Base-by-base conservation (phyloP, 768 basidiomycete genomes). In the Hygrocybe coccinea region DNA sequence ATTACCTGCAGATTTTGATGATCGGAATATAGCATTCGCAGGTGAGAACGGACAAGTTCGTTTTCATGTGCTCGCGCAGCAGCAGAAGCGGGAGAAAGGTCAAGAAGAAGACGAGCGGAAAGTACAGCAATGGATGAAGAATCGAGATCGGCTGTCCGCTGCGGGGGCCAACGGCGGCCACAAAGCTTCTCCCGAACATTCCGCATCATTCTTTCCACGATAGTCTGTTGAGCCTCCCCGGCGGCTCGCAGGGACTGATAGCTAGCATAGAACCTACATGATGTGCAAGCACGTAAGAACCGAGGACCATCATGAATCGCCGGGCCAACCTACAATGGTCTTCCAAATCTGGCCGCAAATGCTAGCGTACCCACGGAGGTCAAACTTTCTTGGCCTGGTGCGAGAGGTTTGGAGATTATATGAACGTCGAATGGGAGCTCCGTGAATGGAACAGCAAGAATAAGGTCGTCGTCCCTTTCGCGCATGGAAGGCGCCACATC, bases 51-150 rank as follows among this genome's bases (percentile, higher is more conserved):
- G 52, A 53, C 52, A 3, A 53, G 39, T 41, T 53, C 52, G 11
- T 43, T 38, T 59, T 60, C 52, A 25, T 50, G 43, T 50, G 45
- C 24, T 29, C 36, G 52, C n/a, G 57, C 57, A 15, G 17, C n/a
- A 22, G 37, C 5, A 41, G 52, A 15, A 24, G 52, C 22, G 41
- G 59, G 59, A 54, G 57, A 60, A n/a, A 60, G 57, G 56, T 60
- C 59, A 35, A 60, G 50, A 58, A 59, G 57, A 37, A 60, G 57
- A 55, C 58, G 52, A 50, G 59, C 36, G 1, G 58, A 60, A 49
- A 60, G 59, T 51, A 60, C 50, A 44, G 59, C 58, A 47, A 60
- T 55, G 14, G 58, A 55, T 55, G 53, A 58, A 6, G 33, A 36
- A 36, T 60, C 33, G 29, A 60, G 53, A 11, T 5, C 54, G 21